Conservation (phyloP, 306 rosid genomes). For the Chamaecrista fasciculata region DNA sequence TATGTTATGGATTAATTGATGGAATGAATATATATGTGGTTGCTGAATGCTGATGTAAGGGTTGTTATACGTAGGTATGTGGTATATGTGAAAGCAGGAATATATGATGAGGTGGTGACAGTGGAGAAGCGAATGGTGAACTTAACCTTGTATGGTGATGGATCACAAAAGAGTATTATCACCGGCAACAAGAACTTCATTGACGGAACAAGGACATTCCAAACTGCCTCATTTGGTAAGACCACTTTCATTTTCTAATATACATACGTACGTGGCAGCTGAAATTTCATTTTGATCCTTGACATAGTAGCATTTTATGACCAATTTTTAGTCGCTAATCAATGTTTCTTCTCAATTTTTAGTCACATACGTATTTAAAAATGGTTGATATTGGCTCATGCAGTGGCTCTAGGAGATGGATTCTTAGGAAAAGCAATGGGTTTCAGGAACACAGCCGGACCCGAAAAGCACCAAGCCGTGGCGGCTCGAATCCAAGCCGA, state of each 20-base stretch:
- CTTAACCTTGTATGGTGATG: slow-evolving; percentile 84
- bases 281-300: too few species aligned
- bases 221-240: slow-evolving; percentile 76
- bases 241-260: too few species aligned
- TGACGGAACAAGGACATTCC: slow-evolving; percentile 69
- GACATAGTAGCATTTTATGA: too few species aligned
- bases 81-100: slow-evolving; percentile 71
- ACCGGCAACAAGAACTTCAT: slow-evolving; percentile 65
- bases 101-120: slow-evolving; percentile 59
- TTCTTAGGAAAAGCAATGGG: slow-evolving; percentile 69
- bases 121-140: slow-evolving; percentile 61
- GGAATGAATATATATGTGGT: too few species aligned
- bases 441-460: slow-evolving; percentile 90
- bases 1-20: too few species aligned
- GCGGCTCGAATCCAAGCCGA: slow-evolving; percentile 82
- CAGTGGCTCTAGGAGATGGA: slow-evolving; percentile 85
- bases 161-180: slow-evolving; percentile 79
- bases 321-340: too few species aligned
- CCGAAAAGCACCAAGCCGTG: slow-evolving; percentile 80
- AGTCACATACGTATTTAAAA: too few species aligned
- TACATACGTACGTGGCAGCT: too few species aligned
- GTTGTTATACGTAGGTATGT: slow-evolving; percentile 83
- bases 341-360: too few species aligned
- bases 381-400: not conserved
- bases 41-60: too few species aligned